Conservation (phyloP, 2,329 filamentous ascomycete species). For the Xylaria hypoxylon region DNA sequence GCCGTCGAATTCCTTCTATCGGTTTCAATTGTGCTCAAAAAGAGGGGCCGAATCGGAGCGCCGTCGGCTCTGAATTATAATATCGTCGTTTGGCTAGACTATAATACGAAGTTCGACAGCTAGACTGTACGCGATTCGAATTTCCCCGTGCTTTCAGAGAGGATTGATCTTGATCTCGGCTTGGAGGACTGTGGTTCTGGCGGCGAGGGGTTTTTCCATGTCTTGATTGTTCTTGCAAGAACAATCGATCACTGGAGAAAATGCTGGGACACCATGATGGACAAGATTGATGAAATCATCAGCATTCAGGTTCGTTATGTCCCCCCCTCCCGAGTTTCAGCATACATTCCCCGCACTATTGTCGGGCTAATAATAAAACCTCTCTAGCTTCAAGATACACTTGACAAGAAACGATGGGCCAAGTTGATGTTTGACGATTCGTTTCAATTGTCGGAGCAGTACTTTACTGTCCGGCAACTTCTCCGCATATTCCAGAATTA, state of each 20-base stretch:
- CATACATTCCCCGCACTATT: background rate
- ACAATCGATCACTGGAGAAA: constrained; percentile 28
- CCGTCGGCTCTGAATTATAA: constrained; percentile 28
- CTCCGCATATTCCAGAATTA: constrained; percentile 37
- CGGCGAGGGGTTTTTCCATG: constrained; percentile 21
- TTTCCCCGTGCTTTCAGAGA: constrained; percentile 15
- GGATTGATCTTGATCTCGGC: constrained; percentile 22
- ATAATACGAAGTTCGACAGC: constrained; percentile 19
- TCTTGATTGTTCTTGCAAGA: constrained; percentile 25
- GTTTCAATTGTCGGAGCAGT: constrained; percentile 37
- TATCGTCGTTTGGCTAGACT: constrained; percentile 32
- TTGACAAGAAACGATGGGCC: constrained; percentile 33
- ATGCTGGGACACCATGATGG: constrained; percentile 34
- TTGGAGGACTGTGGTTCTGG: constrained; percentile 28
- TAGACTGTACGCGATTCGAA: background rate
- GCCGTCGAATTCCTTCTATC: constrained; percentile 34
- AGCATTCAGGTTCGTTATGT: constrained; percentile 31
- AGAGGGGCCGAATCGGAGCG: constrained; percentile 1
- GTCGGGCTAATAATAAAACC: background rate
- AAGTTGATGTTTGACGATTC: constrained; percentile 37
- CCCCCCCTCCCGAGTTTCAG: background rate
- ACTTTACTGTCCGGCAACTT: constrained; percentile 36
- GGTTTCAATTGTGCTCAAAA: constrained; percentile 26
- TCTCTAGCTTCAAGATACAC: constrained; percentile 28
- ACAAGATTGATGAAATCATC: constrained; percentile 33